phyloP scores from a whole-genome alignment of 2,329 filamentous ascomycete species.

The Acrocalymma vagum region DNA sequence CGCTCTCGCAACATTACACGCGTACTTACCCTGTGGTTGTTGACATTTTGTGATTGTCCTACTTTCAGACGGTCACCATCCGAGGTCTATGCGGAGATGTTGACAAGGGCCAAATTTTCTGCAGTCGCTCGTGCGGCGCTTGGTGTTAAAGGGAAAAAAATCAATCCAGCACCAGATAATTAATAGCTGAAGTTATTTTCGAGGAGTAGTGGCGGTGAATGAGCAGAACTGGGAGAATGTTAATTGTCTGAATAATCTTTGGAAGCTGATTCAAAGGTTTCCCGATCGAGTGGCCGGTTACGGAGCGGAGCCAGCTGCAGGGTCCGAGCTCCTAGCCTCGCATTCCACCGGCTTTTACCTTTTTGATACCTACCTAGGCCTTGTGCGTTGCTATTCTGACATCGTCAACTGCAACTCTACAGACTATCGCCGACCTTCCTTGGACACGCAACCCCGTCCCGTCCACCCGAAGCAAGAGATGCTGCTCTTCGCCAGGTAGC shows the following conservation, averaged over 20 bases:
- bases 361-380: too few species aligned
- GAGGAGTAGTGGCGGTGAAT: background rate
- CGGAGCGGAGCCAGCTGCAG: conserved; percentile 13
- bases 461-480: conserved; percentile 4
- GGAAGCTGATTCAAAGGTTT: conserved; percentile 4
- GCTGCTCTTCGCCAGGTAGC: conserved; percentile 4
- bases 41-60: conserved; percentile 46
- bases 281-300: conserved; percentile 12
- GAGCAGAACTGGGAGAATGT: conserved; percentile 2
- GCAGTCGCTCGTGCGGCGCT: too few species aligned
- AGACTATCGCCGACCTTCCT: too few species aligned
- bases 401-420: too few species aligned
- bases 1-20: background rate
- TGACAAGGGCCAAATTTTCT: background rate
- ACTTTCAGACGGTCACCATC: conserved; percentile 3
- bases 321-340: conserved; percentile 16
- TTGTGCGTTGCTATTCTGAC: too few species aligned
- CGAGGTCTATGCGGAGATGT: conserved; percentile 6
- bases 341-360: conserved; percentile 20
- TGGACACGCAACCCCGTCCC: too few species aligned
- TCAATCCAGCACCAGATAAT: too few species aligned
- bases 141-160: too few species aligned
- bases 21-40: conserved; percentile 56
- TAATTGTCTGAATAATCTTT: conserved; percentile 22
- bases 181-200: conserved; percentile 11